Evolutionary conservation across 31 red algal species (phyloP), one percentile per base, ranked within the genome.

Genomic region (Odonthalia washingtoniensis): DNA sequence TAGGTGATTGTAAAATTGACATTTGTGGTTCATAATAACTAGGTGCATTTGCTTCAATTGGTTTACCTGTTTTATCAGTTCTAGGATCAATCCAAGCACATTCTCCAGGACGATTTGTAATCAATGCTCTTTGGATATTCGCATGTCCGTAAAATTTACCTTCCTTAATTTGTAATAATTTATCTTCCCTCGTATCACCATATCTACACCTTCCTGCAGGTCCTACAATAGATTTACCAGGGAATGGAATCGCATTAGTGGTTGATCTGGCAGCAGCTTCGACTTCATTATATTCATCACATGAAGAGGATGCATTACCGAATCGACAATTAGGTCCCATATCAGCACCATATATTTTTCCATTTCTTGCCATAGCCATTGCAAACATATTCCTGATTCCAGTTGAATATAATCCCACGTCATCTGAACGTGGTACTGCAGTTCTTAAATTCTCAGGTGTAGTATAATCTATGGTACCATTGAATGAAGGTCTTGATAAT

Each of bases 281-380:
- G 31, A 37, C 34, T 53, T 72, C 83, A 26, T 82, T 77, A 43
- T 80, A 83, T 1, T 86, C 79, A 37, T 77, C 40, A 70, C 90
- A 92, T 3, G 74, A 42, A 5, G 90, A 80, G 24, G 90, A 72
- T 35, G 68, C 82, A 61, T 92, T 74, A 30, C 90, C 90, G 62
- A 87, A 92, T 0, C 43, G 61, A 46, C 90, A 92, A 62, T 95
- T 95, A 12, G 87, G 87, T 34, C 93, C 93, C 77, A 90, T 74
- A 60, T 95, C 93, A n/a, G 83, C 74, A 16, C 34, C 82, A 78
- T 78, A 95, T 3, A 90, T 63, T 31, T 87, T 44, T 53, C 87
- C 93, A 5, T 77, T 74, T 30, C 75, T 33, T 24, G 82, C 68
- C 83, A 95, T 81, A 16, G 88, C 62, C 77, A 87, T 82, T 5